phyloP scores from a whole-genome alignment of 192 early-diverging fungal genomes.

The Entomortierella parvispora region DNA sequence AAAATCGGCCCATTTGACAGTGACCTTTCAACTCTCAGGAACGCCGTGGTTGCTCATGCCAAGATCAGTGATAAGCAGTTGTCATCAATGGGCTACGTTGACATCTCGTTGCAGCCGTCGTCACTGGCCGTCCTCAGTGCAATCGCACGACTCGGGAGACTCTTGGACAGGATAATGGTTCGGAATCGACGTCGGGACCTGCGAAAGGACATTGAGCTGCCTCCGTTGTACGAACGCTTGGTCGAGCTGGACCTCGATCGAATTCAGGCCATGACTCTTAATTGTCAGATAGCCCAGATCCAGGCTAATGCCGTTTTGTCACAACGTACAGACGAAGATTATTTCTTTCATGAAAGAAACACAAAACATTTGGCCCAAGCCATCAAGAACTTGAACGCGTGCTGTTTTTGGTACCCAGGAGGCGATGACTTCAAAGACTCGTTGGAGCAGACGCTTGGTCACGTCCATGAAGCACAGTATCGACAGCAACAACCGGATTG shows the following conservation, averaged over 20 bases:
- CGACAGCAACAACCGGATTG: neutral
- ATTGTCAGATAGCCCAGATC: conserved; percentile 71
- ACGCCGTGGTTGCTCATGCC: conserved; percentile 62
- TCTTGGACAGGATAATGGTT: conserved; percentile 80
- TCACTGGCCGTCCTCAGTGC: conserved; percentile 53
- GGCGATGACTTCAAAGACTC: conserved; percentile 6
- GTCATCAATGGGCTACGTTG: neutral
- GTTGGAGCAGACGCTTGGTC: conserved; percentile 20
- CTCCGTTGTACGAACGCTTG: conserved; percentile 65
- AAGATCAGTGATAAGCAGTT: conserved; percentile 1
- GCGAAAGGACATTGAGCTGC: conserved; percentile 66
- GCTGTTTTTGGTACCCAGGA: conserved; percentile 75
- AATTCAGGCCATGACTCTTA: conserved; percentile 62
- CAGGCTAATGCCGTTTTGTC: conserved; percentile 78
- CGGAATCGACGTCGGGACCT: conserved; percentile 71
- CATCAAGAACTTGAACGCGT: conserved; percentile 70
- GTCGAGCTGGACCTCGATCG: conserved; percentile 59
- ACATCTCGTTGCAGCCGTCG: neutral
- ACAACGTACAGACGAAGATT: conserved; percentile 72
- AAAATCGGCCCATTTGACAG: conserved; percentile 70
- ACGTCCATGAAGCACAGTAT: conserved; percentile 16
- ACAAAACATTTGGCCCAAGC: conserved; percentile 63
- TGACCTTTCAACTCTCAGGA: conserved; percentile 58
- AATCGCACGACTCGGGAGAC: conserved; percentile 54
- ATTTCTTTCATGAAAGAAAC: conserved; percentile 77